A percentile compares a stretch with the other conserved stretches of the same genome.
phyloP scores from a whole-genome alignment of 2,329 filamentous ascomycete species.

The Neopestalotiopsis clavispora region DNA sequence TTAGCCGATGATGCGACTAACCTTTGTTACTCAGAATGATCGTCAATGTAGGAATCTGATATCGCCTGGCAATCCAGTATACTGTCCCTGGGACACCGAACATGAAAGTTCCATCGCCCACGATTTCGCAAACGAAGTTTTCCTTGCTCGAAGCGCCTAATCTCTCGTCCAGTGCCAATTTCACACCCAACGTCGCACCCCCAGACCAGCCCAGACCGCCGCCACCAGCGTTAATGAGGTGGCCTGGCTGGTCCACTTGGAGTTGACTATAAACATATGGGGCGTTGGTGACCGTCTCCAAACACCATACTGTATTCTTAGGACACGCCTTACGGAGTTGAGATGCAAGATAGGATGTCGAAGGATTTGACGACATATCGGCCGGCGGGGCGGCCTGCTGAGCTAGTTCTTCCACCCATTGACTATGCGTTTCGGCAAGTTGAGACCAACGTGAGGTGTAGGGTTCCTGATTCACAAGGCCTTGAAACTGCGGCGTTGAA shows the following conservation, averaged over 20 bases:
- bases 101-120: conserved; percentile 62
- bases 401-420: no score
- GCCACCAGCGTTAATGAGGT: conserved; percentile 58
- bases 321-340: conserved; percentile 42
- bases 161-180: conserved; percentile 47
- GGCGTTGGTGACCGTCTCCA: conserved; percentile 78
- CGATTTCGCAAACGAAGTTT: conserved; percentile 59
- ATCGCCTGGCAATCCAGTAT: conserved; percentile 60
- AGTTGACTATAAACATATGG: conserved; percentile 70
- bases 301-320: conserved; percentile 67
- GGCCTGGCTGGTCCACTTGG: conserved; percentile 58
- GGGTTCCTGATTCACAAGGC: no score
- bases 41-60: conserved; percentile 58
- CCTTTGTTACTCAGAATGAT: conserved; percentile 64
- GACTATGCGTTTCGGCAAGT: no score
- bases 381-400: no score
- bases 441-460: no score
- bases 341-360: conserved; percentile 62
- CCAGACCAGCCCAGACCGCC: conserved; percentile 60
- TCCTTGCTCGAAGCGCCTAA: conserved; percentile 48
- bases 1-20: conserved; percentile 25
- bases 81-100: conserved; percentile 60
- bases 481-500: no score
- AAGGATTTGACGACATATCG: no score
- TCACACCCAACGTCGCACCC: conserved; percentile 55